Conservation (phyloP, 2,329 filamentous ascomycete species). For the Fusarium mangiferae region DNA sequence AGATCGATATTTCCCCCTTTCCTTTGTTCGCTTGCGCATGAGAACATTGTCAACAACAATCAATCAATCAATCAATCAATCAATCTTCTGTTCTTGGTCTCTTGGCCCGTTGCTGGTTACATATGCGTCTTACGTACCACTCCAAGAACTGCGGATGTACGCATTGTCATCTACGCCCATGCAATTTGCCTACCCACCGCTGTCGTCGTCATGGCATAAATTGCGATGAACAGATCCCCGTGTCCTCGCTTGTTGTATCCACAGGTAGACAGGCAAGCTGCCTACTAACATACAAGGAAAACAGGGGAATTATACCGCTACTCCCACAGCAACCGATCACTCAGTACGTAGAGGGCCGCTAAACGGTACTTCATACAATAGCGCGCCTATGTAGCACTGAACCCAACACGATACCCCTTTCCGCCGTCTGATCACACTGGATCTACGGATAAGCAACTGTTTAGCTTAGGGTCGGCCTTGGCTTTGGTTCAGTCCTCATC, state of each 20-base stretch:
- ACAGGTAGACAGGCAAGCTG: neutral
- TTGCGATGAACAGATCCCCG: conserved; percentile 34
- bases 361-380: conserved; percentile 9
- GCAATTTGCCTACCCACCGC: conserved; percentile 11
- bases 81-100: conserved; percentile 12
- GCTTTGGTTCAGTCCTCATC: neutral
- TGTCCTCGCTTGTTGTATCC: conserved; percentile 16
- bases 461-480: neutral
- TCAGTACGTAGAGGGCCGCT: neutral
- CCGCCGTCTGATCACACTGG: conserved; percentile 3
- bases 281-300: neutral
- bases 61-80: neutral
- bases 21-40: conserved; percentile 15
- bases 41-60: conserved; percentile 3
- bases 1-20: conserved; percentile 25
- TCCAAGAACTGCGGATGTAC: neutral
- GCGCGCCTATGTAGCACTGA: neutral
- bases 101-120: conserved; percentile 27
- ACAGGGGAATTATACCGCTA: conserved; percentile 17
- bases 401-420: conserved; percentile 16
- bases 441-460: neutral
- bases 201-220: conserved; percentile 38
- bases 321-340: conserved; percentile 11
- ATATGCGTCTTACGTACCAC: conserved; percentile 21
- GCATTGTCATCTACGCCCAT: conserved; percentile 19